Conservation (phyloP, 495 filamentous ascomycete genomes). For the Cudoniella acicularis region DNA sequence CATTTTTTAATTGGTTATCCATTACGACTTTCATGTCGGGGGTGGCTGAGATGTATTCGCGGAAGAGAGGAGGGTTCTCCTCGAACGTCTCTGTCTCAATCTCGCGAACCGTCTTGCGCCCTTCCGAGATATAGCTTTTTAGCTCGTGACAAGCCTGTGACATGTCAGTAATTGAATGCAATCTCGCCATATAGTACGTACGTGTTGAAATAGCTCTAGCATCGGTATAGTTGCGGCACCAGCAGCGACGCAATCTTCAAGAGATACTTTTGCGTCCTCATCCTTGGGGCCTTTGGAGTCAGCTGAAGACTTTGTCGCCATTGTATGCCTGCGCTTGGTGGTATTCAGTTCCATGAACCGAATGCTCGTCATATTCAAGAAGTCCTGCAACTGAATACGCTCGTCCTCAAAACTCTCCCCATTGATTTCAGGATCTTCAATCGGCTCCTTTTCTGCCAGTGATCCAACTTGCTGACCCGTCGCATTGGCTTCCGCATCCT, state of each 20-base stretch:
- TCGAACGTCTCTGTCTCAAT: constrained; percentile 84
- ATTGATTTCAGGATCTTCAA: constrained; percentile 26
- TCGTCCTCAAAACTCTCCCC: constrained; percentile 47
- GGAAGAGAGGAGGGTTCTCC: constrained; percentile 86
- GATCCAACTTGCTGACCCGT: constrained; percentile 39
- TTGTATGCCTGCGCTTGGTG: constrained; percentile 85
- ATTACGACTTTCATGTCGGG: constrained; percentile 79
- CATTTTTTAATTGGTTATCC: constrained; percentile 95
- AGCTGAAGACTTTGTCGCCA: constrained; percentile 51
- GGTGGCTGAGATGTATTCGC: constrained; percentile 83
- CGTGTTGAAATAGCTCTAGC: constrained; percentile 91
- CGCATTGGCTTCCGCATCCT: constrained; percentile 38
- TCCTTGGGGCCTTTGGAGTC: constrained; percentile 44
- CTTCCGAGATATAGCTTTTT: constrained; percentile 91
- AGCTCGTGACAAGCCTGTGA: constrained; percentile 84
- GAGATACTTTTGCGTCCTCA: constrained; percentile 29
- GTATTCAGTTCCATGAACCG: constrained; percentile 94
- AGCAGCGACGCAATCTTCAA: constrained; percentile 80
- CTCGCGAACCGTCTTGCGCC: constrained; percentile 77
- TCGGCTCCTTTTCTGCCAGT: constrained; percentile 32
- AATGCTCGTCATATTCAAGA: constrained; percentile 91
- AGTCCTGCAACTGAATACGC: constrained; percentile 83
- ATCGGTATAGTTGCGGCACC: constrained; percentile 89
- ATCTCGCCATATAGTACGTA: constrained; percentile 37
- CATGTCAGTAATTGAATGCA: constrained; percentile 29